phyloP scores from a whole-genome alignment of 495 filamentous ascomycete genomes.

The Penicillium coprophilum region DNA sequence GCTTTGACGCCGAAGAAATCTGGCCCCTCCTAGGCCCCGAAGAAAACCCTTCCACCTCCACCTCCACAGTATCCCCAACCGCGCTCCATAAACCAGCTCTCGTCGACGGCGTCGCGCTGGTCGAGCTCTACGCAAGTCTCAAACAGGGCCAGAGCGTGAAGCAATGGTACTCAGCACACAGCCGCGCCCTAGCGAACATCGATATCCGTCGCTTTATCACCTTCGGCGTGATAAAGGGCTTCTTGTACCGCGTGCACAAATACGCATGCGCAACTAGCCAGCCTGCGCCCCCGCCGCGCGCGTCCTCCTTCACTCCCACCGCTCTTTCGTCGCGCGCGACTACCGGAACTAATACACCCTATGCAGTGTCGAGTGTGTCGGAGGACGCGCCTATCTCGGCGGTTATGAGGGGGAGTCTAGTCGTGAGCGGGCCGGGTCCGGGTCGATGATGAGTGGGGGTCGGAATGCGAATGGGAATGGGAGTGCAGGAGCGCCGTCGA shows the following conservation, averaged over 20 bases:
- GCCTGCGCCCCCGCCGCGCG: constrained; percentile 32
- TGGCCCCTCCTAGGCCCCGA: constrained; percentile 42
- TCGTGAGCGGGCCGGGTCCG: constrained; percentile 29
- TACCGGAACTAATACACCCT: constrained; percentile 40
- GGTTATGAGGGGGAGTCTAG: constrained; percentile 18
- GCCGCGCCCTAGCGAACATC: constrained; percentile 63
- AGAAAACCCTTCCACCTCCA: constrained; percentile 16
- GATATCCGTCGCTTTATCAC: constrained; percentile 90
- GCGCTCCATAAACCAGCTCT: constrained; percentile 11
- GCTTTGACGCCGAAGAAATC: constrained; percentile 43
- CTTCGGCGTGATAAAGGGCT: constrained; percentile 93
- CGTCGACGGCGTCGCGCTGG: constrained; percentile 44
- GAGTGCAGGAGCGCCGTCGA: constrained; percentile 18
- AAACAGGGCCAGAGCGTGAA: constrained; percentile 74
- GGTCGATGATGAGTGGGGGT: constrained; percentile 36
- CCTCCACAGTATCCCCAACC: constrained; percentile 1
- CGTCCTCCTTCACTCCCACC: constrained; percentile 26
- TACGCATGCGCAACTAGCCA: constrained; percentile 67
- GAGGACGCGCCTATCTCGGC: constrained; percentile 31
- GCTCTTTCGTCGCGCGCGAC: constrained; percentile 37
- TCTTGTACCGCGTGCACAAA: constrained; percentile 91
- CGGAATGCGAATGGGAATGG: constrained; percentile 21
- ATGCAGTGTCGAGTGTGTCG: constrained; percentile 36
- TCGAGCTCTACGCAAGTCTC: constrained; percentile 73
- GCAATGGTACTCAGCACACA: constrained; percentile 76